A percentile compares a stretch with the other conserved stretches of the same genome.
phyloP scores from a whole-genome alignment of 1,139 yeast genomes.

The Sugiyamaella grinbergsii region DNA sequence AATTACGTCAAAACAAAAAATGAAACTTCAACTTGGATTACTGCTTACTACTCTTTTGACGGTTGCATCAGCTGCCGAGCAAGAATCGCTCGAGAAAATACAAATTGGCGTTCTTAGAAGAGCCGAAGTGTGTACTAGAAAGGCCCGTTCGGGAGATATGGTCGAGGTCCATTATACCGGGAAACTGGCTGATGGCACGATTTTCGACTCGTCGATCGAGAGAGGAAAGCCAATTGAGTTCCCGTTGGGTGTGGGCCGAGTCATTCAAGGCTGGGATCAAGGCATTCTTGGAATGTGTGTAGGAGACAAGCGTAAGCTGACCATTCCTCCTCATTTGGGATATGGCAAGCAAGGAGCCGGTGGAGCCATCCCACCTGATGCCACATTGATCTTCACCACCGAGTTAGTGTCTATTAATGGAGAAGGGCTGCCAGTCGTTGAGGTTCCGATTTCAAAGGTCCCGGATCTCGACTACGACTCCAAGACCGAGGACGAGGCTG shows the following conservation, averaged over 20 bases:
- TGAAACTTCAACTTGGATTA: constrained; percentile 16
- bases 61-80: constrained; percentile 13
- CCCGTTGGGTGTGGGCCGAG: constrained; percentile 71
- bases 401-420: constrained; percentile 41
- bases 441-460: constrained; percentile 4
- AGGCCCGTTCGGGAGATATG: constrained; percentile 62
- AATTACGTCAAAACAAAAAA: not conserved
- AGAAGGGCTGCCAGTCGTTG: constrained; percentile 20
- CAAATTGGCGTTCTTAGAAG: constrained; percentile 45
- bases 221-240: constrained; percentile 71
- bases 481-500: constrained; percentile 14
- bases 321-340: constrained; percentile 74
- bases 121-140: constrained; percentile 56
- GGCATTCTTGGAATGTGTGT: constrained; percentile 80
- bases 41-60: constrained; percentile 15
- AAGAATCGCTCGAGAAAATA: constrained; percentile 5
- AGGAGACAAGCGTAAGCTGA: constrained; percentile 78
- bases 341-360: constrained; percentile 76
- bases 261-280: constrained; percentile 86
- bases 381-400: constrained; percentile 53
- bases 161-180: constrained; percentile 80
- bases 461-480: constrained; percentile 19
- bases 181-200: constrained; percentile 62
- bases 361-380: constrained; percentile 70
- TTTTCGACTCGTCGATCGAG: constrained; percentile 70